These are phyloP conservation scores for Microbotryum saponariae DNA, from an alignment of 1,284 basidiomycete species.

Conservation along the genomic window DNA sequence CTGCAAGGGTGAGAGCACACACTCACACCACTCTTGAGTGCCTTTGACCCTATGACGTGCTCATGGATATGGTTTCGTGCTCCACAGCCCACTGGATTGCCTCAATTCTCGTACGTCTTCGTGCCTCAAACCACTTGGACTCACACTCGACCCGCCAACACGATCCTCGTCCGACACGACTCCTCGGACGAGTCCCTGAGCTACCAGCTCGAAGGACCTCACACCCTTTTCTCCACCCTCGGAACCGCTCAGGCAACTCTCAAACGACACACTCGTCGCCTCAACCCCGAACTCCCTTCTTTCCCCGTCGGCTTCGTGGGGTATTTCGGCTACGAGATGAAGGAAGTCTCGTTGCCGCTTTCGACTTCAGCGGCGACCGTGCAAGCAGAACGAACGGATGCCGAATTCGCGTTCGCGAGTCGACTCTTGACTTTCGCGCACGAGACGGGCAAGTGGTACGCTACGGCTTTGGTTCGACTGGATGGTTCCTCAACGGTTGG, in stretches of 20 bases:
- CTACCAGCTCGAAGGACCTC: constrained; percentile 37
- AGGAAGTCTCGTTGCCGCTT: constrained; percentile 44
- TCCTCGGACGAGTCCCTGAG: constrained; percentile 20
- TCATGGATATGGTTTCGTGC: no score
- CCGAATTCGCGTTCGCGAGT: constrained; percentile 44
- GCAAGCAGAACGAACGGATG: constrained; percentile 31
- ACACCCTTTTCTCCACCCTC: constrained; percentile 35
- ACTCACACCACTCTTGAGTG: background rate
- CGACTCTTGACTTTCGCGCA: constrained; percentile 43
- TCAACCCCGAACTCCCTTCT: background rate
- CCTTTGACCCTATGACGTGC: background rate
- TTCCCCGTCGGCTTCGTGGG: constrained; percentile 46
- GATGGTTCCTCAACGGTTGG: background rate
- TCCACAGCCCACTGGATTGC: constrained; percentile 20
- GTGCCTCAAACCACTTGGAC: constrained; percentile 17
- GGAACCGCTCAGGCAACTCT: constrained; percentile 3
- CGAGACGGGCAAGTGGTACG: constrained; percentile 42
- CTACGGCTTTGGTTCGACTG: constrained; percentile 40
- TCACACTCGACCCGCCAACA: constrained; percentile 1
- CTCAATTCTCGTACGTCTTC: constrained; percentile 24
- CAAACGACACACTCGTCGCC: background rate
- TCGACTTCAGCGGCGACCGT: background rate
- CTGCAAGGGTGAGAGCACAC: constrained; percentile 34
- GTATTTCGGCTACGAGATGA: constrained; percentile 52
- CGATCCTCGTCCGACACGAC: background rate